Conservation (phyloP, 805 yeast species). For the Metschnikowia baotianmanensis region DNA sequence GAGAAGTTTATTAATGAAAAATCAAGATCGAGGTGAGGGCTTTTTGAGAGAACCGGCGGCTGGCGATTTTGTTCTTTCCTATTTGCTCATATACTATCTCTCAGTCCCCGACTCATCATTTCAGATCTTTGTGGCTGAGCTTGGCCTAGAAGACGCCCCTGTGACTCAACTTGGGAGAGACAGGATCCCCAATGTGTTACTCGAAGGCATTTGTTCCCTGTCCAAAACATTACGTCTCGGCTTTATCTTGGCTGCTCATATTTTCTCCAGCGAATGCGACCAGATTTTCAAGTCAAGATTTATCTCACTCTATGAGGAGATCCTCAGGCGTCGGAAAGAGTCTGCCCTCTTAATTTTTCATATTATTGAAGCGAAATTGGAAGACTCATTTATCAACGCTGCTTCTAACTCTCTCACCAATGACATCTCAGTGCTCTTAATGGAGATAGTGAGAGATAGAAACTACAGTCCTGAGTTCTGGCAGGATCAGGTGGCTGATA, state of each 20-base stretch:
- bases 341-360: conserved; percentile 31
- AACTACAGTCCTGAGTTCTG: conserved; percentile 14
- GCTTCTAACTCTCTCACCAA: conserved; percentile 27
- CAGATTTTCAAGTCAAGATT: conserved; percentile 31
- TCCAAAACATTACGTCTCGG: conserved; percentile 23
- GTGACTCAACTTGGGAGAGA: conserved; percentile 12
- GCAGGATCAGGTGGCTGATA: background rate
- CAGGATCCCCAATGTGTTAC: conserved; percentile 28
- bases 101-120: conserved; percentile 26
- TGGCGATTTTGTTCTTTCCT: conserved; percentile 11
- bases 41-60: background rate
- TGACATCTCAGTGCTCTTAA: conserved; percentile 28
- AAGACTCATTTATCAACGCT: conserved; percentile 27
- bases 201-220: conserved; percentile 25
- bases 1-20: background rate
- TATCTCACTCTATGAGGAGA: conserved; percentile 26
- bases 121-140: conserved; percentile 22
- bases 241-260: conserved; percentile 30
- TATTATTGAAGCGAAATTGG: conserved; percentile 28
- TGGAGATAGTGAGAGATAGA: conserved; percentile 15
- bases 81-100: conserved; percentile 35
- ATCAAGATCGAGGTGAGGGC: background rate
- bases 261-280: conserved; percentile 27
- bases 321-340: conserved; percentile 23
- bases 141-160: conserved; percentile 19